phyloP scores from a whole-genome alignment of 176 grass and related monocot genomes.

The Triticum timopheevii region DNA sequence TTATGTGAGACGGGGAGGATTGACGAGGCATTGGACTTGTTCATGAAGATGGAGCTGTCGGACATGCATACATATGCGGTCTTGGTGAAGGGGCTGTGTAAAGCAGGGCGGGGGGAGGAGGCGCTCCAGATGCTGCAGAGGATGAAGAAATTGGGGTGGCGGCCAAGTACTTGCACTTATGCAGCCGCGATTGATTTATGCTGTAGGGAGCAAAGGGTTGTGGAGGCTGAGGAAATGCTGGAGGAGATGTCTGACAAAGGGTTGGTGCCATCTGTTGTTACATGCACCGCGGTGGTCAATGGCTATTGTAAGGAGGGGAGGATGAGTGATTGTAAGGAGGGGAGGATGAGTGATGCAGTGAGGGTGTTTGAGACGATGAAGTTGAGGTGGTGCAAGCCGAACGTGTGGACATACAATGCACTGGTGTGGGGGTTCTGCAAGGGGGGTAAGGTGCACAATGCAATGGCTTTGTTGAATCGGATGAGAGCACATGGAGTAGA shows the following conservation, averaged over 20 bases:
- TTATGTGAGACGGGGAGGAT: slow-evolving; percentile 29
- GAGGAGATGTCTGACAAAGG: slow-evolving; percentile 46
- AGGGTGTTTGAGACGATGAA: slow-evolving; percentile 44
- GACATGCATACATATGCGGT: slow-evolving; percentile 7
- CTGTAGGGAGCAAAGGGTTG: slow-evolving; percentile 31
- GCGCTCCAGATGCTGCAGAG: slow-evolving; percentile 33
- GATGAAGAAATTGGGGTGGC: slow-evolving; percentile 44
- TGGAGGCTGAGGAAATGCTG: slow-evolving; percentile 41
- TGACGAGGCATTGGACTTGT: slow-evolving; percentile 40
- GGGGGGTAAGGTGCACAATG: slow-evolving; percentile 44
- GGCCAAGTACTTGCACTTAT: slow-evolving; percentile 33
- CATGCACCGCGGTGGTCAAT: slow-evolving; percentile 36
- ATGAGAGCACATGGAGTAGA: slow-evolving; percentile 38
- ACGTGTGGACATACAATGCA: slow-evolving; percentile 56
- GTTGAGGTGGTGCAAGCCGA: slow-evolving; percentile 43
- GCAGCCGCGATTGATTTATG: slow-evolving; percentile 17
- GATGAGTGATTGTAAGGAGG: slow-evolving; percentile 28
- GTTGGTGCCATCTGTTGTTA: slow-evolving; percentile 25
- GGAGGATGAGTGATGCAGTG: slow-evolving; percentile 28
- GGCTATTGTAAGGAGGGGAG: slow-evolving; percentile 32
- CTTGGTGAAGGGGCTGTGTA: slow-evolving; percentile 51
- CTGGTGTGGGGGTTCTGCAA: slow-evolving; percentile 49
- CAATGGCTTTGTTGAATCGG: slow-evolving; percentile 43
- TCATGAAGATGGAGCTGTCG: slow-evolving; percentile 28
- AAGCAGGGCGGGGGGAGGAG: slow-evolving; percentile 30